Base-by-base conservation (phyloP, 352 stramenopile species). In the Globisporangium parvum region DNA sequence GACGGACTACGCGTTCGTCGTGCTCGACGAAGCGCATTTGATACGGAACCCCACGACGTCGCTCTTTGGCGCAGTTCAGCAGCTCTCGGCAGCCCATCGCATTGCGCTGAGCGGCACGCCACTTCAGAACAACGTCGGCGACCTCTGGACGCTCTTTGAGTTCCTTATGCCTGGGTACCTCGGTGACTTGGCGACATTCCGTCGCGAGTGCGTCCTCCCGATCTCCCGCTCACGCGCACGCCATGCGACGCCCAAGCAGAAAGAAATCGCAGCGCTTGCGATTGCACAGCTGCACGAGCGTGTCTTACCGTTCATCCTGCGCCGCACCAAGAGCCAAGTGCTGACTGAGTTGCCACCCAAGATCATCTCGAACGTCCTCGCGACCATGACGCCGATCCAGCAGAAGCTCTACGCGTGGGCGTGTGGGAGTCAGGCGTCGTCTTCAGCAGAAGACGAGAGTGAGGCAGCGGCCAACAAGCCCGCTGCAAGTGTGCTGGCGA, bases 101-200 rank as follows among this genome's bases (percentile, higher is more conserved):
- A 59, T 99, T 17, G 91, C 96, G 35, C 69, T 99, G 37, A 99
- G 91, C 44, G 97, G 97, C 23, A 99, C 97, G 6, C 96, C 96
- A 6, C 72, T 99, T 45, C 97, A 99, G 59, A 99, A 99, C 71
- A 89, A 96, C 33, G 96, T 98, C 6, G 75, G 90, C 15, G 97
- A 99, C 54, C 62, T 99, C 35, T 99, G 96, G 96, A 84, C 93
- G 42, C 72, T 98, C 3, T 99, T 99, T 70, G 87, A 98, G 54
- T 99, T 98, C 44, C 56, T 99, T 1, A 97, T 99, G 95, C 96
- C 96, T 24, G 96, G 96, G 24, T 99, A 98, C 63, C 81, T 99
- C 31, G 96, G 96, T 17, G 86, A 91, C 2, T 96, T 93, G 23
- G 15, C 51, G 12, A 48, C 57, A 0, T 93, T 92, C 60, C 81